phyloP scores from a whole-genome alignment of 148 eudicot genomes.

The Camellia sinensis region DNA sequence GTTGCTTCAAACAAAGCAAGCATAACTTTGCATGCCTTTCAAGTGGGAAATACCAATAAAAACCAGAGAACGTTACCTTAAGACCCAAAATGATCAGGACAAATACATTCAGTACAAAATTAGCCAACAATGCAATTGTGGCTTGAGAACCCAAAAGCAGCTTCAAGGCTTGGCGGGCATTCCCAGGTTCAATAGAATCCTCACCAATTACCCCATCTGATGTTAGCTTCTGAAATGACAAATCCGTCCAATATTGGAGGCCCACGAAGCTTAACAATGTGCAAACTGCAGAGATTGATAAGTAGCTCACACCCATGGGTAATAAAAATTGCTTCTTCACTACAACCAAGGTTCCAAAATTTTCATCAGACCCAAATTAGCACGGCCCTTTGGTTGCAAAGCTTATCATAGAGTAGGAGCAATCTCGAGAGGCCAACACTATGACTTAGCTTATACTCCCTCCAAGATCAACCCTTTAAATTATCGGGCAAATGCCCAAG shows the following conservation, averaged over 20 bases:
- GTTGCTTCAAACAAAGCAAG: background rate
- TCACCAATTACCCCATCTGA: constrained; percentile 56
- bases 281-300: constrained; percentile 70
- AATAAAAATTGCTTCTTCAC: constrained; percentile 29
- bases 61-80: constrained; percentile 46
- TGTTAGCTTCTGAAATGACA: constrained; percentile 61
- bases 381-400: constrained; percentile 26
- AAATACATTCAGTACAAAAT: constrained; percentile 55
- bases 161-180: constrained; percentile 45
- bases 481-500: background rate
- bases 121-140: constrained; percentile 59
- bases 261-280: constrained; percentile 68
- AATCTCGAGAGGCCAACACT: constrained; percentile 22
- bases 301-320: constrained; percentile 71
- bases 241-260: constrained; percentile 76
- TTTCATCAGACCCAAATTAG: constrained; percentile 57
- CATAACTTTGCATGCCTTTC: background rate
- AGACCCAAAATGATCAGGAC: constrained; percentile 64
- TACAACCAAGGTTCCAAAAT: constrained; percentile 29
- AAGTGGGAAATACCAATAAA: background rate
- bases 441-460: constrained; percentile 13
- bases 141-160: constrained; percentile 68
- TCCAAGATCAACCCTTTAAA: constrained; percentile 10
- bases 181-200: constrained; percentile 44
- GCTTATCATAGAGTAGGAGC: constrained; percentile 1